Percentiles rank a stretch among this genome's conserved stretches.
These are phyloP conservation scores for Papiliotrema terrestris DNA, from an alignment of 1,284 basidiomycete genomes.

Conservation along the genomic window DNA sequence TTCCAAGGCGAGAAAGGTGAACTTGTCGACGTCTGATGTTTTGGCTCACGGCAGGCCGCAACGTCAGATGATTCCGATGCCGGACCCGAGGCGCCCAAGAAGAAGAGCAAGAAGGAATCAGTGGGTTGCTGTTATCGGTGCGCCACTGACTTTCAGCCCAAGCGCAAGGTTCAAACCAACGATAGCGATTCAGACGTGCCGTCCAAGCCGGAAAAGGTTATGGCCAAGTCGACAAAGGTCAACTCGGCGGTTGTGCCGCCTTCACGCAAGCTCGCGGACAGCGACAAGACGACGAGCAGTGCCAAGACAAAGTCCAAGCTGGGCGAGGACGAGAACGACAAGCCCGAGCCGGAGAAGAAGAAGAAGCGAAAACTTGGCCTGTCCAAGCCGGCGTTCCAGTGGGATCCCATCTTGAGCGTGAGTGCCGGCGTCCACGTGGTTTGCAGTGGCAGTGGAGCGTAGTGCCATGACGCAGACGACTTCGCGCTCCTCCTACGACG, in stretches of 20 bases:
- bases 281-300: neutral
- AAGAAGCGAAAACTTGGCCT: conserved; percentile 40
- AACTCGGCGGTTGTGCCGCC: neutral
- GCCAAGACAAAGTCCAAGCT: conserved; percentile 5
- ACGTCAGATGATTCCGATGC: conserved; percentile 23
- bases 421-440: conserved; percentile 10
- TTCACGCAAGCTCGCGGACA: neutral
- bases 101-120: conserved; percentile 15
- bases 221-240: neutral
- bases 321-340: neutral
- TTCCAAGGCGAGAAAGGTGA: conserved; percentile 18
- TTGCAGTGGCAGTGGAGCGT: too few relatives aligned
- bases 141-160: neutral
- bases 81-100: conserved; percentile 19
- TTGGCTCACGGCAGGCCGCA: conserved; percentile 14
- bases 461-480: too few relatives aligned
- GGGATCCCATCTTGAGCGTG: conserved; percentile 44
- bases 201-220: neutral
- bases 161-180: neutral
- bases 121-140: neutral
- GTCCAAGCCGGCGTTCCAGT: conserved; percentile 31
- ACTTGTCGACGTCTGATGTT: neutral
- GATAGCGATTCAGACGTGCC: neutral
- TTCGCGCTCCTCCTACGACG: too few relatives aligned
- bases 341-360: conserved; percentile 32